Conservation (phyloP, 805 yeast genomes). For the Candida patagonica region DNA sequence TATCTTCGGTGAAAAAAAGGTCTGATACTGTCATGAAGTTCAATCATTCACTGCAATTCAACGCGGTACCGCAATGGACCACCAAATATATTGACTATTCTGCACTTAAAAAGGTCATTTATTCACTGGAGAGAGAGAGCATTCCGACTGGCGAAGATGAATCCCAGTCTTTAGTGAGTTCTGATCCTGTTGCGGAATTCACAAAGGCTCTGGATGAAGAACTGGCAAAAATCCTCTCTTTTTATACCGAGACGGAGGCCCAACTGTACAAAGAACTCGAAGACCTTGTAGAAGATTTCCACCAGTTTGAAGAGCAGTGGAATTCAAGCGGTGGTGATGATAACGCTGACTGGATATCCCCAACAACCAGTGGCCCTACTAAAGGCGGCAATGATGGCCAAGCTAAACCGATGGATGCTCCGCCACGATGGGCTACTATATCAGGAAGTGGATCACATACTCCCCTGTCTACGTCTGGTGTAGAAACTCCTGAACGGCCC, state of each 20-base stretch:
- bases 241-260: slow-evolving; percentile 61
- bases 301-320: slow-evolving; percentile 44
- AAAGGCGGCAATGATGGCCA: not conserved
- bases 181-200: slow-evolving; percentile 53
- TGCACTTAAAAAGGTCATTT: slow-evolving; percentile 74
- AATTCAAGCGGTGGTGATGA: slow-evolving; percentile 4
- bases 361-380: not conserved
- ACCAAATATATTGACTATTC: slow-evolving; percentile 86
- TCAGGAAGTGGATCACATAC: not conserved
- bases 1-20: too few relatives aligned
- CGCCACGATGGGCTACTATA: too few relatives aligned
- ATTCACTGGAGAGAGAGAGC: slow-evolving; percentile 65
- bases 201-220: slow-evolving; percentile 68
- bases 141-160: slow-evolving; percentile 22
- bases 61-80: slow-evolving; percentile 98
- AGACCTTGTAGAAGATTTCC: slow-evolving; percentile 51
- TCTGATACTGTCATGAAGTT: slow-evolving; percentile 58
- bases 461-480: not conserved
- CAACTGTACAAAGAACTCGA: slow-evolving; percentile 45
- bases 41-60: slow-evolving; percentile 88
- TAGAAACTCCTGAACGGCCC: not conserved
- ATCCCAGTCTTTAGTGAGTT: slow-evolving; percentile 27
- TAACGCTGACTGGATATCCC: slow-evolving; percentile 6
- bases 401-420: not conserved
- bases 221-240: slow-evolving; percentile 62